A percentile compares a stretch with the other conserved stretches of the same genome.
Conservation (phyloP, 2,329 filamentous ascomycete genomes). For the Alternaria dauci region DNA sequence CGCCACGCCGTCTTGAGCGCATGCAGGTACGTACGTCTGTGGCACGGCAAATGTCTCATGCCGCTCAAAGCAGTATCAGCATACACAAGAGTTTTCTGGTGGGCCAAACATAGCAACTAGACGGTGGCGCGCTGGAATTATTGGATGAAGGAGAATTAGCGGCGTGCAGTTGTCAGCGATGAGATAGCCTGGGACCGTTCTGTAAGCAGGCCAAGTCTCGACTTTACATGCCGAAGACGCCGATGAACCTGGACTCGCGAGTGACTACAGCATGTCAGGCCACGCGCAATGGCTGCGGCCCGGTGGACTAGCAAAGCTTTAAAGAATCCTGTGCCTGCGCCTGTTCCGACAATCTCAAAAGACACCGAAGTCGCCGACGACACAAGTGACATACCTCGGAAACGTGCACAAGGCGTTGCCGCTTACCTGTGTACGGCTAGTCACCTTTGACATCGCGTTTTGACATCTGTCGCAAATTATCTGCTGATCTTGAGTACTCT, state of each 20-base stretch:
- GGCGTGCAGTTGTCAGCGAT: not conserved
- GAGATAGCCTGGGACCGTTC: constrained; percentile 6
- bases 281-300: constrained; percentile 16
- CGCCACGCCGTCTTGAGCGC: constrained; percentile 3
- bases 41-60: not conserved
- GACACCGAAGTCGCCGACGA: constrained; percentile 10
- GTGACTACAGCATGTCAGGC: constrained; percentile 6
- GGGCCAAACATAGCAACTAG: not conserved
- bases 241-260: constrained; percentile 21
- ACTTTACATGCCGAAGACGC: constrained; percentile 25
- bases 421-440: constrained; percentile 29
- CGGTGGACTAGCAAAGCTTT: constrained; percentile 16
- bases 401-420: constrained; percentile 11
- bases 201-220: constrained; percentile 24
- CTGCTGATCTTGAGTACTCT: constrained; percentile 35
- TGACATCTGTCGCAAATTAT: constrained; percentile 41
- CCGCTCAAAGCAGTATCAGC: not conserved
- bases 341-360: constrained; percentile 12
- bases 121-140: not conserved
- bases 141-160: not conserved
- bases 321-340: constrained; percentile 1
- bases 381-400: constrained; percentile 4
- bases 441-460: constrained; percentile 30
- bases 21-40: constrained; percentile 12
- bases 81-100: not conserved